Percentiles rank a stretch among this genome's conserved stretches.
Conservation (phyloP, 805 yeast genomes). For the Candida verbasci region DNA sequence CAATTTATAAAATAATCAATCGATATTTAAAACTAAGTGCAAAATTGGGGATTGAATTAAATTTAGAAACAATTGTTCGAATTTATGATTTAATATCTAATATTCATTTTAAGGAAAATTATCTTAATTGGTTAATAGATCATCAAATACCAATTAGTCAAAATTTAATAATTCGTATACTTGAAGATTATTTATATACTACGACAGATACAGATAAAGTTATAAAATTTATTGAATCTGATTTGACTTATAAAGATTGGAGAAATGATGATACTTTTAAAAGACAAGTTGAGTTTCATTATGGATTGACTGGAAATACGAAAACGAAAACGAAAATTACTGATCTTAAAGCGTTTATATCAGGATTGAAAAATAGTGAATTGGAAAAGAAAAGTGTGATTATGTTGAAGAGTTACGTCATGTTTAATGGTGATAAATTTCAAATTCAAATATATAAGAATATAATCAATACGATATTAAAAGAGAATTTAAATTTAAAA, state of each 20-base stretch:
- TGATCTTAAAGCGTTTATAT: constrained; percentile 1
- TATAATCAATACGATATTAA: constrained; percentile 1
- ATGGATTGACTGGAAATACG: not conserved
- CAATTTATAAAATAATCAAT: constrained; percentile 26
- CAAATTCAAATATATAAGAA: constrained; percentile 2
- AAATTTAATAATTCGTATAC: constrained; percentile 23
- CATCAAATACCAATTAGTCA: constrained; percentile 31
- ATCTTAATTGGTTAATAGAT: constrained; percentile 26
- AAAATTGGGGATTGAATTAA: constrained; percentile 20
- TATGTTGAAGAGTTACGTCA: constrained; percentile 4
- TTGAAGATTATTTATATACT: constrained; percentile 32
- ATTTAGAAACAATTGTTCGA: constrained; percentile 33
- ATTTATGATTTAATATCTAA: constrained; percentile 35
- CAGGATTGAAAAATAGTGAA: constrained; percentile 3
- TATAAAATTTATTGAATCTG: constrained; percentile 29
- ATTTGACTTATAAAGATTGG: constrained; percentile 28
- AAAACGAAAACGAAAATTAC: not conserved
- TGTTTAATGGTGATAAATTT: not conserved
- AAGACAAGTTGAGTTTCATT: constrained; percentile 23
- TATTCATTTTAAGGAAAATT: constrained; percentile 33
- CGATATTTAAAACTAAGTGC: constrained; percentile 27
- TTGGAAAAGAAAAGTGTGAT: constrained; percentile 3
- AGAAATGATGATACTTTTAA: constrained; percentile 20
- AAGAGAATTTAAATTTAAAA: constrained; percentile 2
- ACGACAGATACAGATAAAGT: constrained; percentile 23